Conservation (phyloP, 1,284 basidiomycete species). For the Cutaneotrichosporon sp. region DNA sequence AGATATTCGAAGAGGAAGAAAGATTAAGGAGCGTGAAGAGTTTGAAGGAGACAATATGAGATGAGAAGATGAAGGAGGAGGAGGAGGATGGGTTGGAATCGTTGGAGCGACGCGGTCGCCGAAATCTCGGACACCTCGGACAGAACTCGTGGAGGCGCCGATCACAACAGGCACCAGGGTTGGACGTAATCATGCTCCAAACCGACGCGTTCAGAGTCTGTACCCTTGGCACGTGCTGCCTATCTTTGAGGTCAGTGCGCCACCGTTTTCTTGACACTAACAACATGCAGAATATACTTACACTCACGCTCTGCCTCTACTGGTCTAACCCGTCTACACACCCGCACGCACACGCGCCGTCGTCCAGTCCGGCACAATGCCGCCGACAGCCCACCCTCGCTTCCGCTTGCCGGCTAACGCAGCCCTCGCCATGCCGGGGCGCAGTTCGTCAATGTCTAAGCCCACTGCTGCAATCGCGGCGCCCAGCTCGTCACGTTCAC, state of each 20-base stretch:
- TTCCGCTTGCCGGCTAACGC: constrained; percentile 26
- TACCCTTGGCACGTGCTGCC: neutral
- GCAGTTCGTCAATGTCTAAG: constrained; percentile 50
- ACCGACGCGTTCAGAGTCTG: neutral
- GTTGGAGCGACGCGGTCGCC: neutral
- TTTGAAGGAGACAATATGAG: neutral
- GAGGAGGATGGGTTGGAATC: too few relatives aligned
- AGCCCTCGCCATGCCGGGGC: constrained; percentile 39
- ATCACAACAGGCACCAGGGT: neutral
- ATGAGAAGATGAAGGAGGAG: neutral
- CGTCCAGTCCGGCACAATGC: constrained; percentile 75
- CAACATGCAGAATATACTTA: constrained; percentile 1
- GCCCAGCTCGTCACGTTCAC: constrained; percentile 54
- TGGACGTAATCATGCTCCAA: neutral
- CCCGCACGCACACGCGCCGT: constrained; percentile 47
- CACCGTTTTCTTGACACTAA: neutral
- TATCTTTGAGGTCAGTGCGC: neutral
- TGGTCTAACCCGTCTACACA: neutral
- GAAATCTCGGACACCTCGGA: neutral
- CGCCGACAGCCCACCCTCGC: constrained; percentile 39
- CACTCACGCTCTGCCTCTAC: neutral
- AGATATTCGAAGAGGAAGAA: neutral
- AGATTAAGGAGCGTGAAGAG: neutral
- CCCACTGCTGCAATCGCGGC: constrained; percentile 33
- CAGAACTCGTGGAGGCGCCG: neutral